Evolutionary conservation across 805 yeast species (phyloP).

Genomic region (Tetrapisispora pingtungensis): DNA sequence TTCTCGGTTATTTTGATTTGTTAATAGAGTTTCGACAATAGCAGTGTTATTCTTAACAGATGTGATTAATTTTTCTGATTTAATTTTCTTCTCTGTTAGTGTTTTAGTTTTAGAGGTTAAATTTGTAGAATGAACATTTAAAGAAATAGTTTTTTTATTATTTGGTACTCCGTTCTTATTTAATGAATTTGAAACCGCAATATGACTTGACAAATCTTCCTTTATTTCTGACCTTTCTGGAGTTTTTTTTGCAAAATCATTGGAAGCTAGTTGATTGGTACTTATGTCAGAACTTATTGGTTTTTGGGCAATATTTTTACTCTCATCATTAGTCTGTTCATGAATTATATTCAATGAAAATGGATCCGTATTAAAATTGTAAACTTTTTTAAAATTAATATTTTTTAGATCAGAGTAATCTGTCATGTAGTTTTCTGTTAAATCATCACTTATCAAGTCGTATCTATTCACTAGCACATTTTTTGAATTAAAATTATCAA

Average conservation of each 20-base stretch:
- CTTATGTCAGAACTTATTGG: no score
- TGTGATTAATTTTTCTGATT: constrained; percentile 4
- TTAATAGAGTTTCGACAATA: constrained; percentile 9
- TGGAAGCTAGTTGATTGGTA: no score
- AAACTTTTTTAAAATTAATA: background rate
- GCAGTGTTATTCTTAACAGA: constrained; percentile 10
- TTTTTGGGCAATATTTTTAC: no score
- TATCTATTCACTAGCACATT: background rate
- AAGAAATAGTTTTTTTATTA: no score
- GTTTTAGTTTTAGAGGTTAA: background rate
- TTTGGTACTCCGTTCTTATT: no score
- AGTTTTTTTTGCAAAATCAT: no score
- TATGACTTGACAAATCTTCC: no score
- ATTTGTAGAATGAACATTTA: no score
- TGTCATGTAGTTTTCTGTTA: background rate
- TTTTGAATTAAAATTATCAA: background rate
- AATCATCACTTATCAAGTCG: background rate
- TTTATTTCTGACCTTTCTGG: no score
- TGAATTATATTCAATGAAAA: no score
- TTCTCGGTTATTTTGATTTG: background rate
- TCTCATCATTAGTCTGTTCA: no score
- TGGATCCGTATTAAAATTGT: background rate
- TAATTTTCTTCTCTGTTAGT: background rate
- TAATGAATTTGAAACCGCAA: no score
- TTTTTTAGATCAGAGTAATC: background rate